Evolutionary conservation across 1,284 basidiomycete species (phyloP).

Genomic region (Rhodofomes roseus): DNA sequence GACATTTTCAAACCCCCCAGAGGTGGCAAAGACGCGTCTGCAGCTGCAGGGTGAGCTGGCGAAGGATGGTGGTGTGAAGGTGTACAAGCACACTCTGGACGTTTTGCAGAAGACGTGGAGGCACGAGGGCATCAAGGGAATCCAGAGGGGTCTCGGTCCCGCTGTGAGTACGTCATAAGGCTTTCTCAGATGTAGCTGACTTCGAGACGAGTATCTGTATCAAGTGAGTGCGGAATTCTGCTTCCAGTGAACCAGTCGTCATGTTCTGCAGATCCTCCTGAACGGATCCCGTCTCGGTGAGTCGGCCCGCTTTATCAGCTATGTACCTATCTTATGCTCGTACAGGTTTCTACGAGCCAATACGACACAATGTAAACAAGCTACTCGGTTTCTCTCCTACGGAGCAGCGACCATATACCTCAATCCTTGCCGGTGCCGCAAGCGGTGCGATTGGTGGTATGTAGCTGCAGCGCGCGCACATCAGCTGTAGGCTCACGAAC

Average conservation of each 20-base stretch:
- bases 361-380: constrained; percentile 72
- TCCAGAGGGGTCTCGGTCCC: constrained; percentile 88
- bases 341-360: constrained; percentile 92
- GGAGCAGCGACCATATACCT: constrained; percentile 70
- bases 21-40: constrained; percentile 91
- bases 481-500: background rate
- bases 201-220: constrained; percentile 71
- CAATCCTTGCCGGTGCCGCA: constrained; percentile 80
- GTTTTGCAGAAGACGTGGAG: constrained; percentile 87
- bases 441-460: constrained; percentile 89
- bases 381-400: constrained; percentile 60
- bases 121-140: constrained; percentile 86
- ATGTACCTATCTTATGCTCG: constrained; percentile 1
- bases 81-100: constrained; percentile 89
- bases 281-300: constrained; percentile 92
- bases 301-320: constrained; percentile 15
- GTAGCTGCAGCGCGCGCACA: constrained; percentile 15
- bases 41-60: constrained; percentile 93
- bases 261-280: constrained; percentile 67
- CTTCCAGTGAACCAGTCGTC: background rate
- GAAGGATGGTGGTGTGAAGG: constrained; percentile 66
- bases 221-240: constrained; percentile 51
- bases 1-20: constrained; percentile 81
- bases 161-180: constrained; percentile 60
- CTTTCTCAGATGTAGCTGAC: constrained; percentile 3